Base-by-base conservation (phyloP, 768 basidiomycete genomes). In the Asterophora lycoperdoides region DNA sequence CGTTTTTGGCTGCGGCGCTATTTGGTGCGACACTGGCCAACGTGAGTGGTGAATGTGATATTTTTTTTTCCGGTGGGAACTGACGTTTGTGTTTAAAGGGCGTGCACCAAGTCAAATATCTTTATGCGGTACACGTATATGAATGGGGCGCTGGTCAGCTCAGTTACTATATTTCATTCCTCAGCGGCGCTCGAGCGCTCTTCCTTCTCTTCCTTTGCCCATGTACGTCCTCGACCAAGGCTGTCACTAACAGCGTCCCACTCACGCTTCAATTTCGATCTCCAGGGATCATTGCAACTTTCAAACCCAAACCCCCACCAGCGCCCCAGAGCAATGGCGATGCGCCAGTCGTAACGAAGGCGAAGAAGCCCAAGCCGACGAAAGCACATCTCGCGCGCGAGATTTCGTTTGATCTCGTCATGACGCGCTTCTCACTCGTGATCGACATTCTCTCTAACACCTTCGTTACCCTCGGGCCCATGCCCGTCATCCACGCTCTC, bases 71-170 rank as follows among this genome's bases (percentile, higher is more conserved):
- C 40, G 17, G 55, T 37, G 23, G 23, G 23, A 23, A 23, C 23
- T 23, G 23, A 38, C 46, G 36, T 15, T 23, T 17, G 14, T 20
- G 32, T 48, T 30, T 46, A 4, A 46, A 86, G 78, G 89, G 89
- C n/a, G 55, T 91, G 4, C 83, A 79, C 65, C 86, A 87, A 61
- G 69, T 90, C 63, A 93, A 90, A 60, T 90, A 90, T 63, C 69
- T 90, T 20, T 93, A 91, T 60, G 88, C 85, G 2, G 79, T 73
- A 44, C 85, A 89, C 58, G 66, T 79, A 8, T 90, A 86, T 55
- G 70, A 70, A 41, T 91, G 89, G 89, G 75, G 72, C 36, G 79
- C 83, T 14, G 83, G 83, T 56, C 76, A 84, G 63, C 64, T 90
- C 55, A 81, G 86, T 51, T 87, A 87, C 61, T 91, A 86, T 55